Percentiles rank a stretch among this genome's conserved stretches.
Conservation (phyloP, 2,329 filamentous ascomycete genomes). For the Diaporthe longicolla region DNA sequence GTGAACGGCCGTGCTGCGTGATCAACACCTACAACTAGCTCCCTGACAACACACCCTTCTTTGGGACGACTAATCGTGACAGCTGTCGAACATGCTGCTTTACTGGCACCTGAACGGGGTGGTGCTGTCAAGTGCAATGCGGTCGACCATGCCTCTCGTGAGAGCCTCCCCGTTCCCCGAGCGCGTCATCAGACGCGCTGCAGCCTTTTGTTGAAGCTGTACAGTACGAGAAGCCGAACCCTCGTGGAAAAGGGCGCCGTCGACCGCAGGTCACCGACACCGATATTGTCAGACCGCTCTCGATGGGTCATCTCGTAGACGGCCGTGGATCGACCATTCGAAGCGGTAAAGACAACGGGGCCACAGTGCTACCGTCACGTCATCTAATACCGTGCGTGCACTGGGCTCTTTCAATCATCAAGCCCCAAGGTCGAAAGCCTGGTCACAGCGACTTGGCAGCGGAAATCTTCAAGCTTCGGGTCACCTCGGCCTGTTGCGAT, state of each 20-base stretch:
- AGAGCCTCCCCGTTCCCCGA: background rate
- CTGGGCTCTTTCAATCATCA: constrained; percentile 15
- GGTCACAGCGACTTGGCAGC: constrained; percentile 13
- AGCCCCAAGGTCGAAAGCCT: constrained; percentile 15
- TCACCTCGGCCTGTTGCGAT: background rate
- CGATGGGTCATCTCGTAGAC: constrained; percentile 30
- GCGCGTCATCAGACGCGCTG: background rate
- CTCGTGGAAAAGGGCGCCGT: constrained; percentile 6
- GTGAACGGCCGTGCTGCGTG: constrained; percentile 25
- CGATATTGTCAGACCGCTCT: constrained; percentile 38
- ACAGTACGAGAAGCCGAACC: background rate
- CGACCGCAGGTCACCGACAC: constrained; percentile 36
- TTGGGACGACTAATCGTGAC: background rate
- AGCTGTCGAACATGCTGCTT: background rate
- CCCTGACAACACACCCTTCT: background rate
- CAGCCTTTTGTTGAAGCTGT: background rate
- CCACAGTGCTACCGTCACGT: constrained; percentile 33
- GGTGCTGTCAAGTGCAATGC: background rate
- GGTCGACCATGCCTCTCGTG: background rate
- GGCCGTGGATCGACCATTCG: constrained; percentile 29
- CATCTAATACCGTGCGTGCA: constrained; percentile 31
- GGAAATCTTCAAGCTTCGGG: background rate
- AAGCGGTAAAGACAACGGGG: constrained; percentile 41
- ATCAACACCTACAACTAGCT: background rate
- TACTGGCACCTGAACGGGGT: background rate